Percentiles rank a stretch among this genome's conserved stretches.
These are phyloP conservation scores for Rosa lucieae DNA, from an alignment of 306 rosid species.

Conservation along the genomic window DNA sequence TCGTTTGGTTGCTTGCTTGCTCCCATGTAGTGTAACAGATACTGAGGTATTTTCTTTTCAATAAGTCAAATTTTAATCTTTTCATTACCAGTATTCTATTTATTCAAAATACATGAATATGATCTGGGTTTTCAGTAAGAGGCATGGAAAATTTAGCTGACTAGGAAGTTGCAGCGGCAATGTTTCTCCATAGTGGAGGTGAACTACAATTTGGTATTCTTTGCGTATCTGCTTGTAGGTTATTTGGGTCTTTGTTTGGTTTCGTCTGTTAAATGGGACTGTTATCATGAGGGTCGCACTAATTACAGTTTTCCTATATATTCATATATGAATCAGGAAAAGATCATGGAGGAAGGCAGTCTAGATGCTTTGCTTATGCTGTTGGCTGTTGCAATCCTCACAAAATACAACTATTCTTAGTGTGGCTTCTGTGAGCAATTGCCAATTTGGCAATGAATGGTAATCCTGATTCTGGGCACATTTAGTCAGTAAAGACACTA, in stretches of 20 bases:
- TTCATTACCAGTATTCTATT: neutral
- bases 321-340: conserved; percentile 63
- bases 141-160: neutral
- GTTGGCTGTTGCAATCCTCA: conserved; percentile 47
- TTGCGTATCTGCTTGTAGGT: too few relatives aligned
- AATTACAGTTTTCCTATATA: conserved; percentile 10
- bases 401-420: conserved; percentile 60
- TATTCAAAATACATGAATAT: too few relatives aligned
- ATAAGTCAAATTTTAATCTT: too few relatives aligned
- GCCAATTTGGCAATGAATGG: conserved; percentile 82
- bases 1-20: neutral
- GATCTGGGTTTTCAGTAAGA: neutral
- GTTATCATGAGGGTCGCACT: neutral
- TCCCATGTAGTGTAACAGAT: neutral
- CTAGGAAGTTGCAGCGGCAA: too few relatives aligned
- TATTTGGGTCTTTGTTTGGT: too few relatives aligned
- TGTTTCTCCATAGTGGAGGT: too few relatives aligned
- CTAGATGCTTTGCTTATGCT: conserved; percentile 52
- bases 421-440: conserved; percentile 68
- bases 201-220: too few relatives aligned
- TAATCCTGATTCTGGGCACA: conserved; percentile 28
- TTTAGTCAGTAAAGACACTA: neutral
- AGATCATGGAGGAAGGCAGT: conserved; percentile 69
- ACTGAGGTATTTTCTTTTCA: too few relatives aligned
- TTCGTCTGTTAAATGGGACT: neutral